These are phyloP conservation scores for Anastatica hierochuntica DNA, from an alignment of 345 rosid species.

Conservation along the genomic window DNA sequence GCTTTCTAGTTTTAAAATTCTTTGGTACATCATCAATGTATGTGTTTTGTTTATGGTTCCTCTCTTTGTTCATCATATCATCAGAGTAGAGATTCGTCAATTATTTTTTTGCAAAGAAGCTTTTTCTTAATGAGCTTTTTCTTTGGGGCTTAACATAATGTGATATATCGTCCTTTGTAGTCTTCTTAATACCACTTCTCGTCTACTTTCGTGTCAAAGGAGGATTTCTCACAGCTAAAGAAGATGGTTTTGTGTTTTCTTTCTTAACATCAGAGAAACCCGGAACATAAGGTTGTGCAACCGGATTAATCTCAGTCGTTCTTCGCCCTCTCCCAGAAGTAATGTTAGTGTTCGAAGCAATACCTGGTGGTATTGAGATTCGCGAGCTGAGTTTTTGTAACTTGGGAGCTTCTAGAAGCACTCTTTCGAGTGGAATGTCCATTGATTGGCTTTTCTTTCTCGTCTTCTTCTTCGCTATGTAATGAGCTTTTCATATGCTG, in stretches of 20 bases:
- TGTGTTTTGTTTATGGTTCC: constrained; percentile 37
- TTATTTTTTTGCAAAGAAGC: constrained; percentile 48
- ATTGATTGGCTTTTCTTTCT: constrained; percentile 44
- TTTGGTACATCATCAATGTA: constrained; percentile 41
- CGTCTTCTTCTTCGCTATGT: constrained; percentile 65
- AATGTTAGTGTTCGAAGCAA: constrained; percentile 40
- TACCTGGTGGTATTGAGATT: constrained; percentile 44
- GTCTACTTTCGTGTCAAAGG: constrained; percentile 34
- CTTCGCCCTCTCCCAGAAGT: constrained; percentile 43
- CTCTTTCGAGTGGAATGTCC: constrained; percentile 35
- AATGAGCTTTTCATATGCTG: constrained; percentile 52
- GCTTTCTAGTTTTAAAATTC: constrained; percentile 30
- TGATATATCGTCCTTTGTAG: constrained; percentile 38
- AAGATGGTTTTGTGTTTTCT: constrained; percentile 74
- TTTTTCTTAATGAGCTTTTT: constrained; percentile 52
- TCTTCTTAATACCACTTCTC: constrained; percentile 60
- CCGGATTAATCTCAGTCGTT: constrained; percentile 44
- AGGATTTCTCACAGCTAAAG: constrained; percentile 39
- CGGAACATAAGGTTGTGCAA: constrained; percentile 59
- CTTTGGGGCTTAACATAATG: constrained; percentile 42
- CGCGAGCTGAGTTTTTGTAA: constrained; percentile 38
- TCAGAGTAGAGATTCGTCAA: constrained; percentile 40
- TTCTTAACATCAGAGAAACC: constrained; percentile 78
- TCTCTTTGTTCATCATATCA: constrained; percentile 41
- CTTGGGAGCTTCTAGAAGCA: constrained; percentile 49